Evolutionary conservation across 352 stramenopile species (phyloP), one percentile per base, ranked within the genome.

Genomic region (Pythium dissimile): DNA sequence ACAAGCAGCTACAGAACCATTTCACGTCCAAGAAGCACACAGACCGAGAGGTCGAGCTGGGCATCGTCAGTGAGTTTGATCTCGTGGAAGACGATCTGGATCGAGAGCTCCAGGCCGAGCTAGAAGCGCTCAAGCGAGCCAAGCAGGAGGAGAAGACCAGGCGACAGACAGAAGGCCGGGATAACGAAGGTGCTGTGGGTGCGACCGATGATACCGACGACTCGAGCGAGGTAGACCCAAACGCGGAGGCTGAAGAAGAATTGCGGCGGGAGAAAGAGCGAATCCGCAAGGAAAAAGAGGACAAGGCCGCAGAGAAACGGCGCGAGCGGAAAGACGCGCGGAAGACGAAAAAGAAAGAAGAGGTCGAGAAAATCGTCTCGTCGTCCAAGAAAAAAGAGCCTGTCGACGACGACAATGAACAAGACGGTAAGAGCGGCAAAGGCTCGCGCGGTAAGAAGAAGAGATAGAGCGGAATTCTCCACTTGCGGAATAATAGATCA

Each of bases 1-100:
- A 72, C 24, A 93, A 93, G 59, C 85, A 94, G 59, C 67, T 93
- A 20, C 62, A 86, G 37, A 92, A 92, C 59, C 83, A 94, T 56
- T 52, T 92, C 1, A 74, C 62, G 24, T 92, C 80, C 4, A 94
- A 91, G 43, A 94, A 92, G 49, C 85, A 94, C 48, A 77, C 74
- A 23, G 85, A 92, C 20, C 86, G 77, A 60, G 84, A 92, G 52
- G 37, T 77, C 11, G 74, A 89, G 28, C 64, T 92, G n/a, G 79
- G 81, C n/a, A 61, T 89, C 18, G 60, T 65, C 3, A 70, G 72
- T 26, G 76, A 88, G 27, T 73, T 83, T 38, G 71, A 74, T 30
- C 58, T 73, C 11, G 53, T 88, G 8, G 81, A 91, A 34, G 78
- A 81, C 8, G 79, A 81, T 51, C 66, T 93, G 49, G 84, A 90